Conservation (phyloP, 345 rosid species). For the Pistacia atlantica region DNA sequence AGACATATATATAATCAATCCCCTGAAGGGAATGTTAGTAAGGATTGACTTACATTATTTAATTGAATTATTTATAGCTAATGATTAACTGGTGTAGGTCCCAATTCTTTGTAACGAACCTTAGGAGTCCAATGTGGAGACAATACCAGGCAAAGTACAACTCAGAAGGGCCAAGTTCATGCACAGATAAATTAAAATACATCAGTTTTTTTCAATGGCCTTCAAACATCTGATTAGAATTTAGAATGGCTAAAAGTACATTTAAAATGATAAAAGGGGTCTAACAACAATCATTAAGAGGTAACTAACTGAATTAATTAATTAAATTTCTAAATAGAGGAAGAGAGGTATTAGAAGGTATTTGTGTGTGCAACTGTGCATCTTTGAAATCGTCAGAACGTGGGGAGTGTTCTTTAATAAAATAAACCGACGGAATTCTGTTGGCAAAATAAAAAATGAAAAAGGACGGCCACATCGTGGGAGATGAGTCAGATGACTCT, state of each 20-base stretch:
- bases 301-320: constrained; percentile 22
- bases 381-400: constrained; percentile 39
- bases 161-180: constrained; percentile 49
- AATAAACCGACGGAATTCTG: constrained; percentile 23
- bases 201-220: constrained; percentile 7
- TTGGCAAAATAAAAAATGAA: constrained; percentile 19
- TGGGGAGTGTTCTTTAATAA: constrained; percentile 38
- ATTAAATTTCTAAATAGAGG: background rate
- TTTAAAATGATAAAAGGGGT: constrained; percentile 22
- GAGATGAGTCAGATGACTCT: constrained; percentile 27
- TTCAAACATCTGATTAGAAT: constrained; percentile 21
- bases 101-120: constrained; percentile 38
- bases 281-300: constrained; percentile 29
- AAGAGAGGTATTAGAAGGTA: constrained; percentile 3
- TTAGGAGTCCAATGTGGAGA: constrained; percentile 52
- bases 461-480: constrained; percentile 56
- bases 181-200: constrained; percentile 39
- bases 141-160: constrained; percentile 53
- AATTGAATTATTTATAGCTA: constrained; percentile 25
- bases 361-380: background rate
- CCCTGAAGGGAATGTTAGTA: constrained; percentile 27
- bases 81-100: constrained; percentile 38
- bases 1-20: constrained; percentile 39
- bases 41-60: constrained; percentile 43
- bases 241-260: constrained; percentile 21